Base-by-base conservation (phyloP, 2,329 filamentous ascomycete genomes). In the Sporothrix globosa region DNA sequence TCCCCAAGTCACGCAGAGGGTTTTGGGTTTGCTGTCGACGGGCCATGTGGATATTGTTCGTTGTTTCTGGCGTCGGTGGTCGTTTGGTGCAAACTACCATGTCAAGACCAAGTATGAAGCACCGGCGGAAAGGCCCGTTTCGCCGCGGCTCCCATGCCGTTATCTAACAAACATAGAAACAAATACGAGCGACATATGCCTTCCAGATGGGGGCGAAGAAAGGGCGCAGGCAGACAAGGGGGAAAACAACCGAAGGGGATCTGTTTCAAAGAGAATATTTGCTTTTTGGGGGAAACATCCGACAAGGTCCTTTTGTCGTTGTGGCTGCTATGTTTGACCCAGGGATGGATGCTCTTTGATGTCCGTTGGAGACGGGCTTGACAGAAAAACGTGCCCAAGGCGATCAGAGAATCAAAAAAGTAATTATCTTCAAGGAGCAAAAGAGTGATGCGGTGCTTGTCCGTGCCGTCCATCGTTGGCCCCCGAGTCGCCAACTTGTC, bases 291-390 rank as follows among this genome's bases (percentile, higher is more conserved):
- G 6, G 34, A 34, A 34, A 34, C 34, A 34, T 34, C 34, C 34
- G 5, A 34, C 34, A 34, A 4, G 4, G 34, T 54, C 27, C 21
- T 30, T 9, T 13, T 21, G 24, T 52, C 9, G 24, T 34, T 27
- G 24, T 13, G 19, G 41, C 41, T 48, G 34, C 24, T 66, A 13
- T 66, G 50, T 50, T 50, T 50, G 44, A 66, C 46, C 60, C 46
- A 63, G 41, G 60, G 41, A 63, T 48, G 60, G 21, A 41, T 46
- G 39, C 48, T 48, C 34, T 34, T 4, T 9, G 34, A 2, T 34
- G 34, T 34, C 34, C 7, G 34, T 9, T 34, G 34, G 34, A 34
- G 7, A 9, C 34, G 5, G 34, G 4, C 34, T 34, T 34, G 34
- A 34, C 34, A 34, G 34, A 4, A 34, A 34, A 34, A 34, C 34